These are phyloP conservation scores for Fusarium brevicatenulatum DNA, from an alignment of 2,329 filamentous ascomycete species.

Conservation along the genomic window DNA sequence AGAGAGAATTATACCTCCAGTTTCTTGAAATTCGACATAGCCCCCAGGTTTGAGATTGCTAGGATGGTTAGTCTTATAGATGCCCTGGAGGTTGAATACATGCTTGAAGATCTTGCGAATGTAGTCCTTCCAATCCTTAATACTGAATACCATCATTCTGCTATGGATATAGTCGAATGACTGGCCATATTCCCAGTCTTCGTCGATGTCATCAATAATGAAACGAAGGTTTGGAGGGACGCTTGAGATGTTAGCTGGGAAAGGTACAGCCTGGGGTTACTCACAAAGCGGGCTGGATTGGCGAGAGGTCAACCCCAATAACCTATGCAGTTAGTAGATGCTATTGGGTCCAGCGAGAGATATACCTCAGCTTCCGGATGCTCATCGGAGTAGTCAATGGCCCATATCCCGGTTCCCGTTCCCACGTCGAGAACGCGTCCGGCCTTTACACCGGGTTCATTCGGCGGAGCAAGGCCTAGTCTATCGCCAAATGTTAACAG, in stretches of 20 bases:
- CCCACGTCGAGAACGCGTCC: background rate
- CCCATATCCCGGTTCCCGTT: constrained; percentile 2
- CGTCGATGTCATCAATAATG: background rate
- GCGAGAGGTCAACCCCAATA: background rate
- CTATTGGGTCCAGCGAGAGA: no score
- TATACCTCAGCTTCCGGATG: background rate
- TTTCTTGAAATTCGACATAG: constrained; percentile 11
- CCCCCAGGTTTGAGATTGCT: background rate
- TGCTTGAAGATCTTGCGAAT: constrained; percentile 13
- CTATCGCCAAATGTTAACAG: background rate
- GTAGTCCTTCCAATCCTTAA: background rate
- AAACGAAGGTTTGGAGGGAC: background rate
- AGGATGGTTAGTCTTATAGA: background rate
- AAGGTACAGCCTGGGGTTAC: accelerated
- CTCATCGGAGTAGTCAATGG: constrained; percentile 4
- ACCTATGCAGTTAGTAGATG: background rate
- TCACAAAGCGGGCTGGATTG: constrained; percentile 3
- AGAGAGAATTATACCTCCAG: background rate
- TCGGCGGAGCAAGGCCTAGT: background rate
- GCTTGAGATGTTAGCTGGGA: background rate
- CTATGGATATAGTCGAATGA: constrained; percentile 1
- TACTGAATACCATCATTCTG: background rate
- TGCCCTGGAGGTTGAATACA: background rate
- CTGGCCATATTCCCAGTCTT: background rate
- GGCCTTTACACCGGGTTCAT: accelerated